A percentile compares a stretch with the other conserved stretches of the same genome.
phyloP scores from a whole-genome alignment of 2,329 filamentous ascomycete genomes.

The Monilinia vaccinii-corymbosi region DNA sequence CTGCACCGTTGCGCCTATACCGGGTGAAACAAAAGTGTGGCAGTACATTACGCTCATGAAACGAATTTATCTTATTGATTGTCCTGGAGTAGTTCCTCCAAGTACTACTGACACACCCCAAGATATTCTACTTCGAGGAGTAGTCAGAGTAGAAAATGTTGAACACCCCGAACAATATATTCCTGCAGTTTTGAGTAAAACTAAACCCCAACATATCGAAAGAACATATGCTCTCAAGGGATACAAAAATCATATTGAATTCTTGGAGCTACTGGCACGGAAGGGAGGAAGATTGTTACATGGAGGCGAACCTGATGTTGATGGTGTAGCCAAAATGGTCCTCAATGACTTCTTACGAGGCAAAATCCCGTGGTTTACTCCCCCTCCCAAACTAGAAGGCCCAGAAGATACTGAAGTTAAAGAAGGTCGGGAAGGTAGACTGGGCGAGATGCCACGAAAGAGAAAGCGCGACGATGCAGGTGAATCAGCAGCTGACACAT shows the following conservation, averaged over 20 bases:
- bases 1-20: constrained; percentile 86
- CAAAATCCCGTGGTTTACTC: constrained; percentile 93
- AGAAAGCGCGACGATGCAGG: constrained; percentile 58
- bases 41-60: constrained; percentile 96
- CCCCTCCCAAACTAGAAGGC: constrained; percentile 54
- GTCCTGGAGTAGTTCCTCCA: constrained; percentile 90
- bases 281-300: constrained; percentile 81
- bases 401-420: constrained; percentile 40
- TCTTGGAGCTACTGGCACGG: constrained; percentile 77
- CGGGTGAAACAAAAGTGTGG: constrained; percentile 96
- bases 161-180: constrained; percentile 97
- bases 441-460: constrained; percentile 83
- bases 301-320: constrained; percentile 89
- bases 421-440: constrained; percentile 63
- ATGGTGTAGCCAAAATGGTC: constrained; percentile 94
- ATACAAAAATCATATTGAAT: constrained; percentile 68
- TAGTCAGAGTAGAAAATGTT: constrained; percentile 91
- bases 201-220: constrained; percentile 81
- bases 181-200: constrained; percentile 66
- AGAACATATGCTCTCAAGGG: constrained; percentile 84
- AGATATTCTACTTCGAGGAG: constrained; percentile 82
- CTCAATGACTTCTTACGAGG: constrained; percentile 93
- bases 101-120: constrained; percentile 74
- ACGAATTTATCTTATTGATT: constrained; percentile 90
- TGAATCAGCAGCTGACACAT: constrained; percentile 34